Conservation (phyloP, 2,329 filamentous ascomycete genomes). For the Penicillium paneum region DNA sequence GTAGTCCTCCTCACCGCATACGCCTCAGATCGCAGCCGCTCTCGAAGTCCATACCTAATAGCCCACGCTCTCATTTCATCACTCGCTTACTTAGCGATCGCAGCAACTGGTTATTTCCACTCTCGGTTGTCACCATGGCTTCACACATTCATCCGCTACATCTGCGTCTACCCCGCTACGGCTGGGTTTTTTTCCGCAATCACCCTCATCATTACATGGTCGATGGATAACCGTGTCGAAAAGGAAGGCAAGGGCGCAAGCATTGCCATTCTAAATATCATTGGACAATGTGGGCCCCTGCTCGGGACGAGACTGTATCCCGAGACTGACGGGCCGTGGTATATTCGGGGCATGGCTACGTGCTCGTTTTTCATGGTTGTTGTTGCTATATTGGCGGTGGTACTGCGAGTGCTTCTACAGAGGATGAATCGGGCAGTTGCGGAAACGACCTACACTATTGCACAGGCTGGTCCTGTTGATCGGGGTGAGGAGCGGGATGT, state of each 20-base stretch:
- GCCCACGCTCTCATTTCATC: slow-evolving; percentile 68
- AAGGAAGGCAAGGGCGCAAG: slow-evolving; percentile 69
- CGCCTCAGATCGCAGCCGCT: slow-evolving; percentile 64
- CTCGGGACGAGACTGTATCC: slow-evolving; percentile 67
- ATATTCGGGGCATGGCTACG: slow-evolving; percentile 59
- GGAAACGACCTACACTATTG: slow-evolving; percentile 3
- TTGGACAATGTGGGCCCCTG: slow-evolving; percentile 76
- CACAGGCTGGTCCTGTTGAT: slow-evolving; percentile 11
- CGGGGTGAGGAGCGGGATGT: slow-evolving; percentile 28
- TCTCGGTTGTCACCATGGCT: slow-evolving; percentile 30
- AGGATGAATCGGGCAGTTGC: slow-evolving; percentile 46
- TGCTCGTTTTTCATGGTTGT: slow-evolving; percentile 62
- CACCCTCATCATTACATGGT: slow-evolving; percentile 83
- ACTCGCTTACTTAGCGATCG: slow-evolving; percentile 60
- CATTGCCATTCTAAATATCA: slow-evolving; percentile 74
- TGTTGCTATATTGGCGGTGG: slow-evolving; percentile 56
- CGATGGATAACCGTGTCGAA: slow-evolving; percentile 75
- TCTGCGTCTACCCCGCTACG: slow-evolving; percentile 73
- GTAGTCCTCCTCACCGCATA: slow-evolving; percentile 69
- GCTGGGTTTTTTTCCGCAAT: slow-evolving; percentile 81
- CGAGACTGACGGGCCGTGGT: slow-evolving; percentile 56
- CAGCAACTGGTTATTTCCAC: slow-evolving; percentile 50
- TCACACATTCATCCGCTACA: slow-evolving; percentile 56
- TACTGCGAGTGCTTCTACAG: slow-evolving; percentile 54
- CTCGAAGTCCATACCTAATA: slow-evolving; percentile 65